Base-by-base conservation (phyloP, 1,139 yeast species). In the Candida pseudoviswanathii region DNA sequence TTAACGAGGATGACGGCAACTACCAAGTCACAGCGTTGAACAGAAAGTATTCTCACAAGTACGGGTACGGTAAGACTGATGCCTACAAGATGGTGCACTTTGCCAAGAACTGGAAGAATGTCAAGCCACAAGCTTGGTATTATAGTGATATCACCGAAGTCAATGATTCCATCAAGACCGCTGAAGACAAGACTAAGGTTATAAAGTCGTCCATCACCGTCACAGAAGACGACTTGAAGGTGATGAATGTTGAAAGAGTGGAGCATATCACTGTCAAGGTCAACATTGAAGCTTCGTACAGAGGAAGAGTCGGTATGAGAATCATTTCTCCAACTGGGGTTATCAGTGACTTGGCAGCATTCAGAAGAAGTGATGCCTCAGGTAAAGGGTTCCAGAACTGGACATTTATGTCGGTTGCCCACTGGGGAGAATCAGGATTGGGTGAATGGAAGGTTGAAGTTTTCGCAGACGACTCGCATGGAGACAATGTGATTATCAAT, bases 321-420 rank as follows among this genome's bases (percentile, higher is more conserved):
- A 74, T 95, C 49, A 70, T 72, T 5, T 87, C 96, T 2, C 99
- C 99, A 3, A 62, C 68, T 34, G 96, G 96, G 0, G 76, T 87
- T 29, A 71, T 73, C 9, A 89, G 97, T 36, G 80, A 84, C 45
- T 74, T 95, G 54, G 96, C 96, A 1, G 81, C 85, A n/a, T 77
- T 77, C 38, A 80, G 99, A 58, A 67, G 67, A 4, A 58, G 67
- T 22, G 99, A 95, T 65, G 57, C 54, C 3, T 75, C 84, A 4
- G 58, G 60, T 2, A 72, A 65, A 1, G 97, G 97, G 0, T 87
- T 89, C 57, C 61, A 63, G 7, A 77, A 86, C 56, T 95, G 99
- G 99, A 88, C 91, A 1, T 94, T 94, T 62, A 90, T 92, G 91
- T 82, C 95, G n/a, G 98, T 95, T 24, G 98, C 96, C 2, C 98